Evolutionary conservation across 1,284 basidiomycete species (phyloP).

Genomic region (Irpex rosettiformis): DNA sequence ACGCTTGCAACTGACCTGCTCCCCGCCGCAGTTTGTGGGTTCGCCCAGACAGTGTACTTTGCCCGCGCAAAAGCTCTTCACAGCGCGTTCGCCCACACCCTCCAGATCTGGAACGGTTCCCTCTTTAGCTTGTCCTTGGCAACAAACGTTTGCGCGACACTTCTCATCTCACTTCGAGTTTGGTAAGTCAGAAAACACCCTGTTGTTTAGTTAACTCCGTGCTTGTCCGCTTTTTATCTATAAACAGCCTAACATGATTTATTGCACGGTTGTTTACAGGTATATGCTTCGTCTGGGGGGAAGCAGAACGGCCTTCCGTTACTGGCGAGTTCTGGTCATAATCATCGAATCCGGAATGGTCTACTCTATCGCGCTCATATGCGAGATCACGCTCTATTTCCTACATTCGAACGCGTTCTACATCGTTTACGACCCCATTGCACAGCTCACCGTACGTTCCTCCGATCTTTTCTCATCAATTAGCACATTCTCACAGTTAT

Average conservation of each 20-base stretch:
- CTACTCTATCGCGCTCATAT: constrained; percentile 35
- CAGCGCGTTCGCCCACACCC: constrained; percentile 30
- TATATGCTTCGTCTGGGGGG: constrained; percentile 25
- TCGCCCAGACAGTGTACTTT: constrained; percentile 34
- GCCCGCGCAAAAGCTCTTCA: constrained; percentile 29
- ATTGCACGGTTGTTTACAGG: too few relatives aligned
- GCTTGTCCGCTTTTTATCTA: too few relatives aligned
- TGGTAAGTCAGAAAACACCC: constrained; percentile 23
- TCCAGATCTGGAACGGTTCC: constrained; percentile 35
- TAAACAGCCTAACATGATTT: too few relatives aligned
- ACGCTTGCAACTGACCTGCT: not conserved
- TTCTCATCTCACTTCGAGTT: constrained; percentile 32
- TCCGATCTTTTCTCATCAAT: not conserved
- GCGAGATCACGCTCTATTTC: constrained; percentile 38
- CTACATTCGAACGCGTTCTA: constrained; percentile 36
- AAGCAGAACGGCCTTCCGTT: constrained; percentile 22
- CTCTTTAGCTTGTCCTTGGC: constrained; percentile 36
- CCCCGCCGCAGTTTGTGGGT: constrained; percentile 28
- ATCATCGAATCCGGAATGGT: constrained; percentile 39
- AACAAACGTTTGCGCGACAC: constrained; percentile 34
- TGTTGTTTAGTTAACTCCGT: not conserved
- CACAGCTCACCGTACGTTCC: constrained; percentile 34
- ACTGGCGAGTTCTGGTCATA: constrained; percentile 32
- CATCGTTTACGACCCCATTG: constrained; percentile 39
- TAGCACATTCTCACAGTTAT: not conserved